These are phyloP conservation scores for Eucalyptus marginata DNA, from an alignment of 345 rosid genomes.

Conservation along the genomic window DNA sequence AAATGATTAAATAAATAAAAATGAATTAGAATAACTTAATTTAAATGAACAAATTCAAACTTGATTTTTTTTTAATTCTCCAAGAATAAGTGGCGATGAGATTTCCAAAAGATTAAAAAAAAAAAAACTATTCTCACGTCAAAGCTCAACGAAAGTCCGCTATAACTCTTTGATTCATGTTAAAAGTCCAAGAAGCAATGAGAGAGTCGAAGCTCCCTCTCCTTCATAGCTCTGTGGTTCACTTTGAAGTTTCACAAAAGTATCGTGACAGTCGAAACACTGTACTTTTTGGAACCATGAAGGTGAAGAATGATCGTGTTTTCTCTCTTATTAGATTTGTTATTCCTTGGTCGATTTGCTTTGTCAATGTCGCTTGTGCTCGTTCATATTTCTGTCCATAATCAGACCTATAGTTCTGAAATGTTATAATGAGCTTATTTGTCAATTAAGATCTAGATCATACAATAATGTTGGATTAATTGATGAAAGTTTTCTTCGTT, in stretches of 20 bases:
- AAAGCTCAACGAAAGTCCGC: too few species aligned
- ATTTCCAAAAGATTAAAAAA: too few species aligned
- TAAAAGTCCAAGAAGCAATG: background rate
- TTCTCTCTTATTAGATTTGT: background rate
- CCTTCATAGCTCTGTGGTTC: background rate
- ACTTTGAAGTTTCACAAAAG: background rate
- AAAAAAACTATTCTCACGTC: too few species aligned
- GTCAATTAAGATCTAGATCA: too few species aligned
- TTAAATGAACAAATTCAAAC: background rate
- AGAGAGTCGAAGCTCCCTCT: background rate
- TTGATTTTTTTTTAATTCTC: background rate
- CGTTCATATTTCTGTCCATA: background rate
- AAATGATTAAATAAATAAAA: too few species aligned
- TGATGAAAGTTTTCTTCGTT: too few species aligned
- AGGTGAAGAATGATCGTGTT: background rate
- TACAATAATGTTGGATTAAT: too few species aligned
- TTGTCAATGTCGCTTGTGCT: too few species aligned
- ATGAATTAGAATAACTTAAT: background rate
- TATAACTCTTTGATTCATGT: accelerated
- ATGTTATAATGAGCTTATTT: background rate
- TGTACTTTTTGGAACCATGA: too few species aligned
- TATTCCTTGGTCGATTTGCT: background rate
- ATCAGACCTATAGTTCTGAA: too few species aligned
- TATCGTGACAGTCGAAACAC: accelerated
- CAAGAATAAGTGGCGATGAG: background rate